Evolutionary conservation across 805 yeast species (phyloP).

Genomic region (Myxozyma vanderwaltii): DNA sequence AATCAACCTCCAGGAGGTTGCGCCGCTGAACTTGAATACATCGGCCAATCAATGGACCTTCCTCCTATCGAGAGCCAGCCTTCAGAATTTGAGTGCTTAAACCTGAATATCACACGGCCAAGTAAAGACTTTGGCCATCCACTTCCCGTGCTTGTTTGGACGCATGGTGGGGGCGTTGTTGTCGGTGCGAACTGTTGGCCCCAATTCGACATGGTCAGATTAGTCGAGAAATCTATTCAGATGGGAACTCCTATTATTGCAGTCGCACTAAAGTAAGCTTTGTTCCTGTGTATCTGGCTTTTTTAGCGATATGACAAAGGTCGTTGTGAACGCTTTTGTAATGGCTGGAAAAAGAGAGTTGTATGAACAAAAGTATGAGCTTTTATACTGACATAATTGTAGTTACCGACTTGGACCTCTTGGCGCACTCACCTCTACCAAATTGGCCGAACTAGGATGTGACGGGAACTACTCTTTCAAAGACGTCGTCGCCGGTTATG

Average conservation of each 20-base stretch:
- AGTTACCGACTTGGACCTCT: conserved; percentile 46
- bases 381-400: too few relatives aligned
- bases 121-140: background rate
- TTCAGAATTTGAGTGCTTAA: conserved; percentile 11
- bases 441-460: conserved; percentile 34
- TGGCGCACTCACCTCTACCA: conserved; percentile 47
- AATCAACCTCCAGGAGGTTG: conserved; percentile 16
- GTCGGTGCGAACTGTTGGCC: conserved; percentile 33
- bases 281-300: background rate
- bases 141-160: conserved; percentile 36
- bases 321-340: background rate
- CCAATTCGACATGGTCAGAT: conserved; percentile 19
- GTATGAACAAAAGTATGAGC: too few relatives aligned
- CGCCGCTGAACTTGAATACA: conserved; percentile 5
- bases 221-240: conserved; percentile 23
- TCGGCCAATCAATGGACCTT: conserved; percentile 3
- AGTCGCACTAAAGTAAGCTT: conserved; percentile 43
- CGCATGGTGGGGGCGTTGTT: conserved; percentile 51
- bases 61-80: conserved; percentile 1
- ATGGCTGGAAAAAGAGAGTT: too few relatives aligned
- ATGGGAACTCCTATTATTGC: conserved; percentile 43
- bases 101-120: conserved; percentile 4
- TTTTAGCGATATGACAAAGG: too few relatives aligned
- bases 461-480: conserved; percentile 48
- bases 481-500: conserved; percentile 43